These are phyloP conservation scores for Paecilomyces variotii DNA, from an alignment of 2,329 filamentous ascomycete genomes.

Conservation along the genomic window DNA sequence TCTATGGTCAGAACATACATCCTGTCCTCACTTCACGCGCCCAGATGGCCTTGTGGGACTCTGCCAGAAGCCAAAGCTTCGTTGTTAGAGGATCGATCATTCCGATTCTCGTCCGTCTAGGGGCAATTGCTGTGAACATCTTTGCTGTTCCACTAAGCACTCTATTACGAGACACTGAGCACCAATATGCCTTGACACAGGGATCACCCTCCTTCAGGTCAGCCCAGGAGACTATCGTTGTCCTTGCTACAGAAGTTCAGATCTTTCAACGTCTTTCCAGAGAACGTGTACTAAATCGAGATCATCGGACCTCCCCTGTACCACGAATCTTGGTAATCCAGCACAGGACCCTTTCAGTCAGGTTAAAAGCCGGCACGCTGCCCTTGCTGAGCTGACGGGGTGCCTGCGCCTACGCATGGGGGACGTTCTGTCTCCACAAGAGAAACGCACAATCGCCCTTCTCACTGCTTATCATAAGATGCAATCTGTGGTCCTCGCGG, in stretches of 20 bases:
- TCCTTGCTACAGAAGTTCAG: slow-evolving; percentile 15
- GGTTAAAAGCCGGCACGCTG: slow-evolving; percentile 15
- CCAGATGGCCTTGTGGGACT: slow-evolving; percentile 4
- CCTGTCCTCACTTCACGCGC: slow-evolving; percentile 16
- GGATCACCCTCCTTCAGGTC: slow-evolving; percentile 14
- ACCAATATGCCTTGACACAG: neutral
- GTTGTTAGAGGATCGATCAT: slow-evolving; percentile 17
- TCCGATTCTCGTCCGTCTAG: slow-evolving; percentile 22
- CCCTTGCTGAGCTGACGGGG: slow-evolving; percentile 13
- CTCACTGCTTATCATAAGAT: slow-evolving; percentile 18
- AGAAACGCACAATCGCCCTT: slow-evolving; percentile 13
- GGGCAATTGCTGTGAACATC: slow-evolving; percentile 11
- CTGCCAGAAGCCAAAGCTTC: slow-evolving; percentile 8
- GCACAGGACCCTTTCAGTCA: slow-evolving; percentile 9
- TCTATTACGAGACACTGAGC: slow-evolving; percentile 9
- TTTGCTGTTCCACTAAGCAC: slow-evolving; percentile 4
- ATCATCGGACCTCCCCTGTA: slow-evolving; percentile 5
- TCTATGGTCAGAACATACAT: slow-evolving; percentile 21
- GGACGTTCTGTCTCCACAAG: slow-evolving; percentile 5
- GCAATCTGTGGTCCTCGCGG: slow-evolving; percentile 13
- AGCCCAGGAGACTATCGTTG: slow-evolving; percentile 18
- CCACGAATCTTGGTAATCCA: slow-evolving; percentile 8
- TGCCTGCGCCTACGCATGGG: neutral
- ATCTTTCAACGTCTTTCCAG: slow-evolving; percentile 15
- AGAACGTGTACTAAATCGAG: slow-evolving; percentile 6